Evolutionary conservation across 1,284 basidiomycete species (phyloP).

Genomic region (Phylloporus sp.): DNA sequence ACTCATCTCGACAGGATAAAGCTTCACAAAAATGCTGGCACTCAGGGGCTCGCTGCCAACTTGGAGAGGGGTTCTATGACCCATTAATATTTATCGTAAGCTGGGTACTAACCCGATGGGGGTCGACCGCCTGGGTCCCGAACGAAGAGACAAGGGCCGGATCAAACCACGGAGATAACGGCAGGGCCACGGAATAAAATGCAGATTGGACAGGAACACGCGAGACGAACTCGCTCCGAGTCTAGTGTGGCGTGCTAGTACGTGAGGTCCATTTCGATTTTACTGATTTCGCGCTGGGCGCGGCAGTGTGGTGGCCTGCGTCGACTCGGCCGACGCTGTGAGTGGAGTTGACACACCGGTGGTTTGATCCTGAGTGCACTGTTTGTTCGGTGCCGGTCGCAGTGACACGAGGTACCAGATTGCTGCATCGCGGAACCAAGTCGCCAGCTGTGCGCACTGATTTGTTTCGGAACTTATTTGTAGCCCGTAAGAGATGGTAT

Average conservation of each 20-base stretch:
- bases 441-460: not conserved
- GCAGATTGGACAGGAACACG: not conserved
- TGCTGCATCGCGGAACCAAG: not conserved
- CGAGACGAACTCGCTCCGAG: not conserved
- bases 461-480: no score
- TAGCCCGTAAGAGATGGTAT: no score
- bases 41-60: no score
- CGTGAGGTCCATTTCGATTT: not conserved
- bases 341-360: not conserved
- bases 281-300: not conserved
- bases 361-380: no score
- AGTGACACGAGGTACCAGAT: not conserved
- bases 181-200: not conserved
- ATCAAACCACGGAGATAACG: not conserved
- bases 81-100: no score
- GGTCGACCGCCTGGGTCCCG: no score
- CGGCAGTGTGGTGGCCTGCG: not conserved
- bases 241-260: slow-evolving; percentile 16
- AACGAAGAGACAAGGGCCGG: not conserved
- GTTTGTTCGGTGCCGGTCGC: not conserved
- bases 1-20: no score
- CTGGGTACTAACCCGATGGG: no score
- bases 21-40: no score
- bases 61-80: no score
- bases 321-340: not conserved